Conservation (phyloP, 2,329 filamentous ascomycete genomes). For the Botrytis deweyae region DNA sequence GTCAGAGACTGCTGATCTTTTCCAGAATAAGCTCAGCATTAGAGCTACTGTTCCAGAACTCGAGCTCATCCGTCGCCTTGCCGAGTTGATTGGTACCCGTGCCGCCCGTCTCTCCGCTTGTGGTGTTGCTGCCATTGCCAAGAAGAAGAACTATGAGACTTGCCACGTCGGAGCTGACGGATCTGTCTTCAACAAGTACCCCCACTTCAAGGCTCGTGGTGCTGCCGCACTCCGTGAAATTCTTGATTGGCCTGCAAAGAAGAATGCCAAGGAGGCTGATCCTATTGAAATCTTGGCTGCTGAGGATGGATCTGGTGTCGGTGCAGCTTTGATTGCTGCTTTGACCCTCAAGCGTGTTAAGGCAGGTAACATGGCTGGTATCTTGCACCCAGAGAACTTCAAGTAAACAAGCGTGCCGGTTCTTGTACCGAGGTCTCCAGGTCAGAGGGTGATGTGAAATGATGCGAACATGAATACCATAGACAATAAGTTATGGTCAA, state of each 20-base stretch:
- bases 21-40: conserved; percentile 73
- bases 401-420: conserved; percentile 25
- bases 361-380: conserved; percentile 62
- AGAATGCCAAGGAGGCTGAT: conserved; percentile 69
- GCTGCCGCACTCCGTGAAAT: conserved; percentile 91
- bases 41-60: conserved; percentile 73
- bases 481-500: background rate
- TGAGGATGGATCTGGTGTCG: conserved; percentile 96
- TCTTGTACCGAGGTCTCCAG: background rate
- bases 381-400: conserved; percentile 65
- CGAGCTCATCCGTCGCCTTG: conserved; percentile 82
- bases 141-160: conserved; percentile 84
- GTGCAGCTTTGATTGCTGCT: conserved; percentile 87
- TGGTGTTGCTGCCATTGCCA: conserved; percentile 93
- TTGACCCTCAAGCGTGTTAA: conserved; percentile 64
- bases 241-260: conserved; percentile 83
- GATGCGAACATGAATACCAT: conserved; percentile 1
- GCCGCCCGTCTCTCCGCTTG: conserved; percentile 91
- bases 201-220: conserved; percentile 92
- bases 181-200: conserved; percentile 98
- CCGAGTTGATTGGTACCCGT: conserved; percentile 92
- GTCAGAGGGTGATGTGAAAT: background rate
- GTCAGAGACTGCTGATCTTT: conserved; percentile 80
- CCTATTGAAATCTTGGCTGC: conserved; percentile 84
- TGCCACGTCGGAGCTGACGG: conserved; percentile 97